Evolutionary conservation across 805 yeast species (phyloP), one percentile per base, ranked within the genome.

Genomic region (Sugiyamaella boreocaroliniensis): DNA sequence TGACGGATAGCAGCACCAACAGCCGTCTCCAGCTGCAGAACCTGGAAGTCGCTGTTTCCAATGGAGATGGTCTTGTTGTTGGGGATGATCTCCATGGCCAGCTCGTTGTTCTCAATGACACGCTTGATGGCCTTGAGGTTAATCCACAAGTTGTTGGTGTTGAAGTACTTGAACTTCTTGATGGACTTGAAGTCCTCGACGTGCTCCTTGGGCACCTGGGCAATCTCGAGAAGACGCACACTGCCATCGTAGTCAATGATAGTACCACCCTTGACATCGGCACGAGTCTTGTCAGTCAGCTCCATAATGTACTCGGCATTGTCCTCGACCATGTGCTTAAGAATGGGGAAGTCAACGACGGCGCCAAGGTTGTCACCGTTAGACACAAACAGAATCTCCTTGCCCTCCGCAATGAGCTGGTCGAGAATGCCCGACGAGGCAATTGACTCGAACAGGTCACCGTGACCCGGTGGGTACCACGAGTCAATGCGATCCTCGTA

Each of bases 391-490:
- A 93, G 76, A 56, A 88, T 77, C 75, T 93, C 99, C 76, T 93
- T 89, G 62, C 99, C 99, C 68, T 88, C 92, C 50, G 84, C 88
- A 58, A 93, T 76, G 59, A 93, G 79, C 56, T 85, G 82, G 55
- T 93, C 98, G 60, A 93, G 78, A 67, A 92, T 93, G 55, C 99
- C 99, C 11, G 96, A 84, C 53, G 87, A 81, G 55, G 86, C 83
- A 66, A 93, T 76, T 19, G 93, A 76, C 75, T 93, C 99, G 62
- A 90, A 93, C 70, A 93, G 75, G 73, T 93, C 99, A 73, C 99
- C 99, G 71, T 93, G 99, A 50, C 99, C 99, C n/a, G 99, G 99
- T 48, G 99, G 99, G 69, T 93, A 93, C 99, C 99, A 93, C 53
- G 86, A 77, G 64, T 88, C 92, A 62, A 86, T 77, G 43, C 77